These are phyloP conservation scores for Kuraishia capsulata DNA, from an alignment of 805 yeast species.

Conservation along the genomic window DNA sequence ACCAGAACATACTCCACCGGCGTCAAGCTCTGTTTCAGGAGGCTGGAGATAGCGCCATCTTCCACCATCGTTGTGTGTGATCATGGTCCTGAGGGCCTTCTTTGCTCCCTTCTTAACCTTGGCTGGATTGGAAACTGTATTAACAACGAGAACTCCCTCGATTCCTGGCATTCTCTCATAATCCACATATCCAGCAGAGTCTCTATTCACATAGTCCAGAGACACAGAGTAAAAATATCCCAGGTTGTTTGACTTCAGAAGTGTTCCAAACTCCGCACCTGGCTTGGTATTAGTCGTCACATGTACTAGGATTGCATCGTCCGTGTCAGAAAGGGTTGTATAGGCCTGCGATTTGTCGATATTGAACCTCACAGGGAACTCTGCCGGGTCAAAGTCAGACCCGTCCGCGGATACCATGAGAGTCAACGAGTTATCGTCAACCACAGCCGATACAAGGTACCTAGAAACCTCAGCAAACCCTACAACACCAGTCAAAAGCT, in stretches of 20 bases:
- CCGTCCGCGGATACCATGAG: slow-evolving; percentile 76
- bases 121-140: slow-evolving; percentile 49
- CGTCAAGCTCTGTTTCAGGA: slow-evolving; percentile 53
- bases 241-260: slow-evolving; percentile 77
- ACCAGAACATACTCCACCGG: slow-evolving; percentile 44
- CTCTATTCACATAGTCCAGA: slow-evolving; percentile 64
- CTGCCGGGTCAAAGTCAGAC: slow-evolving; percentile 58
- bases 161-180: slow-evolving; percentile 73
- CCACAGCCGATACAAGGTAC: slow-evolving; percentile 62
- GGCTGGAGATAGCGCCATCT: slow-evolving; percentile 68
- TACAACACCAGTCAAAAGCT: slow-evolving; percentile 43
- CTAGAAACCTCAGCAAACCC: slow-evolving; percentile 67
- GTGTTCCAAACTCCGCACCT: slow-evolving; percentile 61
- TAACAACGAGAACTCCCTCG: slow-evolving; percentile 79
- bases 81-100: slow-evolving; percentile 57
- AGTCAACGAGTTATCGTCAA: slow-evolving; percentile 39
- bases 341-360: slow-evolving; percentile 57
- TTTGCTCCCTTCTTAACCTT: slow-evolving; percentile 32
- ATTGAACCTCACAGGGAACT: slow-evolving; percentile 57
- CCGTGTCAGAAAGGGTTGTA: slow-evolving; percentile 63
- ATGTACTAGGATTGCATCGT: slow-evolving; percentile 68
- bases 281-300: slow-evolving; percentile 51
- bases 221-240: slow-evolving; percentile 76
- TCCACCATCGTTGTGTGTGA: slow-evolving; percentile 84
- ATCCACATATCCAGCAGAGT: slow-evolving; percentile 68